Conservation (phyloP, 2,329 filamentous ascomycete species). For the Dactylellina haptotyla region DNA sequence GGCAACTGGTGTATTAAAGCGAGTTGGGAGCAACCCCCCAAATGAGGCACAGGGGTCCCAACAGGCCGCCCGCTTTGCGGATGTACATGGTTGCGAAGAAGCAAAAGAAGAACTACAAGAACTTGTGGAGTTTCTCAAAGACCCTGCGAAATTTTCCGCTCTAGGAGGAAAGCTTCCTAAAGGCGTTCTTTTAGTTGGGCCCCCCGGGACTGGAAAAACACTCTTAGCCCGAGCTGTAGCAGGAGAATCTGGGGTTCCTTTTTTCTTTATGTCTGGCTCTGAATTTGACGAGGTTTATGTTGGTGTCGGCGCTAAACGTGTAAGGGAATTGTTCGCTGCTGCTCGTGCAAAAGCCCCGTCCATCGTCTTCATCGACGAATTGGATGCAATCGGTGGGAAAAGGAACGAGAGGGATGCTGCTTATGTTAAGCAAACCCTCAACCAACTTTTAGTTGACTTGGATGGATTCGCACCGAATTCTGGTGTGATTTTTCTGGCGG, state of each 20-base stretch:
- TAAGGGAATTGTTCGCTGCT: constrained; percentile 87
- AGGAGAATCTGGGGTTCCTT: constrained; percentile 94
- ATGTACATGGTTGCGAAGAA: constrained; percentile 97
- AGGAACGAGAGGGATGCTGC: constrained; percentile 91
- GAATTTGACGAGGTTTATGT: constrained; percentile 99
- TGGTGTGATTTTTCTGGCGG: constrained; percentile 93
- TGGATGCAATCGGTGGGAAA: constrained; percentile 93
- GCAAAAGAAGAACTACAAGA: constrained; percentile 98
- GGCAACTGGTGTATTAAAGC: constrained; percentile 79
- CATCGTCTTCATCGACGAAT: constrained; percentile 94
- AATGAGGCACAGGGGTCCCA: constrained; percentile 92
- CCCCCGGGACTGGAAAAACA: constrained; percentile 97
- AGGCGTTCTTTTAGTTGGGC: constrained; percentile 92
- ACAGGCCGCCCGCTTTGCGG: constrained; percentile 88
- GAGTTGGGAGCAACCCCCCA: constrained; percentile 75
- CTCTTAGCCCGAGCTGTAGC: constrained; percentile 93
- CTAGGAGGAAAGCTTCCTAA: constrained; percentile 97
- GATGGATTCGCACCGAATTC: constrained; percentile 96
- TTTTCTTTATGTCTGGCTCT: constrained; percentile 99
- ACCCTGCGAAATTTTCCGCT: constrained; percentile 90
- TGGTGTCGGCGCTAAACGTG: constrained; percentile 93
- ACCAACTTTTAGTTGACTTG: constrained; percentile 94
- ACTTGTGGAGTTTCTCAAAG: constrained; percentile 93
- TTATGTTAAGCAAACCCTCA: constrained; percentile 96
- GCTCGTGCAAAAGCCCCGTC: constrained; percentile 86